Evolutionary conservation across 164 flowering plant species (phyloP), one percentile per base, ranked within the genome.

Genomic region (Chloranthus sessilifolius): DNA sequence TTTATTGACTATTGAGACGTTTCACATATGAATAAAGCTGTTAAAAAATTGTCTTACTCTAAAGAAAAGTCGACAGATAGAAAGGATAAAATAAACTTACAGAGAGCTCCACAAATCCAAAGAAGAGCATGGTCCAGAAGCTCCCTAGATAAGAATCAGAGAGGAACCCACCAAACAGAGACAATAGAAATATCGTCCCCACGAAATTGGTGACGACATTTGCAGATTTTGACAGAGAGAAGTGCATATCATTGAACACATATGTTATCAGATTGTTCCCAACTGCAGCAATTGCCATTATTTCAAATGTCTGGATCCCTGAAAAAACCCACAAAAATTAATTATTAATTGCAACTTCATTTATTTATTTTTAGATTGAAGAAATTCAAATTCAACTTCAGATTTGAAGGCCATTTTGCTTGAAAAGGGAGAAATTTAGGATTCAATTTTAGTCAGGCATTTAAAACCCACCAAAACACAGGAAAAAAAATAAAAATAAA

Each of bases 221-320:
- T 50, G 98, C 98, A 4, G 98, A 70, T 43, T 78, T 72, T 31
- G 96, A 63, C 58, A 92, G 59, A 0, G 95, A 53, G 69, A 77
- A 85, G 60, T 92, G 95, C 98, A 92, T 85, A 57, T 88, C 91
- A 46, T 80, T 78, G 55, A 88, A 74, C 47, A 85, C 74, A 68
- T 92, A 92, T 2, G 89, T 82, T 53, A 85, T 85, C 30, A 92
- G 87, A 57, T 88, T 92, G 81, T 82, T 85, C 63, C 96, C 98
- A 33, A 85, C 95, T 30, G 88, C 95, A 11, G 94, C 95, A 17
- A 92, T 85, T 38, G 74, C 96, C 95, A 85, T 85, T 42, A 82
- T 88, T 76, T 92, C 96, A 67, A 83, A 88, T 31, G 74, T 77
- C 74, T 83, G 87, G 6, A 88, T 66, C 14, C 96, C 96, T 85